phyloP scores from a whole-genome alignment of 352 stramenopile species.

The Vaucheria bursata region DNA sequence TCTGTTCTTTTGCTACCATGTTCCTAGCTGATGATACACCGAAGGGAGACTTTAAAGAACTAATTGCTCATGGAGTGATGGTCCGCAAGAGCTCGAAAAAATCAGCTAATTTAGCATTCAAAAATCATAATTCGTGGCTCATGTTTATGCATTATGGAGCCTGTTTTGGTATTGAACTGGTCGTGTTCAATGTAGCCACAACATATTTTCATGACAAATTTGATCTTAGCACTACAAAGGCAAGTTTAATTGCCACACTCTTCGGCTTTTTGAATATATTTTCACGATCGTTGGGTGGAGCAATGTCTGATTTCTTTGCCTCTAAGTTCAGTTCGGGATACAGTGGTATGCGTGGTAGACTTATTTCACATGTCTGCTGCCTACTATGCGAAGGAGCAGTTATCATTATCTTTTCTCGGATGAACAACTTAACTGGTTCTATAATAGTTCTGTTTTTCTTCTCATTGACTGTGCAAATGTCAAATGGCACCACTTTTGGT shows the following conservation, averaged over 20 bases:
- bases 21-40: not conserved
- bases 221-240: not conserved
- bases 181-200: conserved; percentile 53
- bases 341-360: conserved; percentile 71
- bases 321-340: conserved; percentile 54
- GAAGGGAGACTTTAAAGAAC: conserved; percentile 73
- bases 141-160: conserved; percentile 79
- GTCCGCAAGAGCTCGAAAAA: conserved; percentile 40
- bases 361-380: conserved; percentile 67
- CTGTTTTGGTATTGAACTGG: conserved; percentile 62
- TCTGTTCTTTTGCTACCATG: not conserved
- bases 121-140: conserved; percentile 53
- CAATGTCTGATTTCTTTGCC: conserved; percentile 71
- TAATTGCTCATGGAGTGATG: conserved; percentile 64
- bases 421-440: conserved; percentile 59
- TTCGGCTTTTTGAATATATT: conserved; percentile 75
- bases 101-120: conserved; percentile 43
- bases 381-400: conserved; percentile 66
- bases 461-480: conserved; percentile 73
- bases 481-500: conserved; percentile 61
- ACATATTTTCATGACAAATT: conserved; percentile 16
- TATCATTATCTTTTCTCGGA: conserved; percentile 73
- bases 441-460: conserved; percentile 79
- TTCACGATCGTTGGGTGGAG: conserved; percentile 70
- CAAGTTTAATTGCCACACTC: not conserved